Conservation (phyloP, 2,329 filamentous ascomycete genomes). For the Bipolaris cookei region DNA sequence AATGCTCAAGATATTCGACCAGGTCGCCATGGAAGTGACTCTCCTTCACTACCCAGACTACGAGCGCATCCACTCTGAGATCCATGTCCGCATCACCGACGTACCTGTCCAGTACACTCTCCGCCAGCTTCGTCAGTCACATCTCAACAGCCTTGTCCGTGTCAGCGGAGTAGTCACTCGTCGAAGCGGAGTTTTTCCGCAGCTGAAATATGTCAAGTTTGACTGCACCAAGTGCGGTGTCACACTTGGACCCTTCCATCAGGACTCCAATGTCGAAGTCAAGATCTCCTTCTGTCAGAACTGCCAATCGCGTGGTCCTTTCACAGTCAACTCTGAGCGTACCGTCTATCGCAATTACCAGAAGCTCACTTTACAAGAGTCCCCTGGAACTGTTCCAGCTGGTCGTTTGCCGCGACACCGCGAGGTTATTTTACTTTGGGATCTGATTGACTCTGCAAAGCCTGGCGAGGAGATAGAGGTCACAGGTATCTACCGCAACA, state of each 20-base stretch:
- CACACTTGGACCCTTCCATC: constrained; percentile 93
- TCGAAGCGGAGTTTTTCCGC: constrained; percentile 92
- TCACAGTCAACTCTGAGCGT: constrained; percentile 95
- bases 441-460: constrained; percentile 95
- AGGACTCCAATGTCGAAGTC: constrained; percentile 95
- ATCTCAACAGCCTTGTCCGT: constrained; percentile 92
- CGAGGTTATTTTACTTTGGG: constrained; percentile 94
- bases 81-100: constrained; percentile 95
- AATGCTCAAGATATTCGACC: constrained; percentile 93
- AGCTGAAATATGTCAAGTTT: constrained; percentile 98
- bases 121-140: constrained; percentile 90
- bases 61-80: constrained; percentile 95
- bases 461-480: constrained; percentile 98
- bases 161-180: constrained; percentile 96
- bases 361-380: constrained; percentile 95
- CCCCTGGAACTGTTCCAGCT: constrained; percentile 93
- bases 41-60: constrained; percentile 97
- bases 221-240: constrained; percentile 92
- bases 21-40: constrained; percentile 95
- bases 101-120: constrained; percentile 94
- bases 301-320: constrained; percentile 93
- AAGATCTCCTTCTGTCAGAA: constrained; percentile 96
- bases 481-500: constrained; percentile 96
- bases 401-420: constrained; percentile 91
- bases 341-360: constrained; percentile 99